Conservation (phyloP, 805 yeast species). For the Kazachstania taianensis region DNA sequence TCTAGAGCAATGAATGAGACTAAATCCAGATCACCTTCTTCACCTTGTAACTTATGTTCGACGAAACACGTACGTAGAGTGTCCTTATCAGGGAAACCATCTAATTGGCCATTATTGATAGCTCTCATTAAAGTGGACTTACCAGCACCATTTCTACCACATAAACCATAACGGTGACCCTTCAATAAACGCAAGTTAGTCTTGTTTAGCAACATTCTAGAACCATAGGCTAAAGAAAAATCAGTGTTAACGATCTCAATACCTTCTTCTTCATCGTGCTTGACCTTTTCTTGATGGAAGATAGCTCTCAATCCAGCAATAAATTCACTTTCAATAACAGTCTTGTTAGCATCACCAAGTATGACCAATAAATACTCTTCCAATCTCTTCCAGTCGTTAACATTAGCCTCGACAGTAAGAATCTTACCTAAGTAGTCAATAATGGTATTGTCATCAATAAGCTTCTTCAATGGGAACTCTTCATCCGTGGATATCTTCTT, state of each 20-base stretch:
- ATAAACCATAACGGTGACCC: constrained; percentile 95
- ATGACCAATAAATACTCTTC: constrained; percentile 41
- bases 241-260: constrained; percentile 87
- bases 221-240: constrained; percentile 94
- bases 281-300: constrained; percentile 38
- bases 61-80: constrained; percentile 89
- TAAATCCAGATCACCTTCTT: constrained; percentile 83
- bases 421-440: constrained; percentile 42
- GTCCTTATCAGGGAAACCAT: constrained; percentile 90
- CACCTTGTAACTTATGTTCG: constrained; percentile 93
- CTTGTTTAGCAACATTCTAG: constrained; percentile 91
- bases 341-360: constrained; percentile 28
- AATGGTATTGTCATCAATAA: constrained; percentile 27
- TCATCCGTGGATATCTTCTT: constrained; percentile 6
- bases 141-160: constrained; percentile 99
- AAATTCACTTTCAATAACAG: constrained; percentile 31
- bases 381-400: constrained; percentile 61
- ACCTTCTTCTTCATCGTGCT: constrained; percentile 62
- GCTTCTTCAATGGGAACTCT: constrained; percentile 13
- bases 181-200: constrained; percentile 77
- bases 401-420: constrained; percentile 55
- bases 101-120: constrained; percentile 90
- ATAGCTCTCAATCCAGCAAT: constrained; percentile 43
- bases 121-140: constrained; percentile 96
- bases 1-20: constrained; percentile 83